Conservation (phyloP, 768 basidiomycete species). For the Dentipellis fragilis region DNA sequence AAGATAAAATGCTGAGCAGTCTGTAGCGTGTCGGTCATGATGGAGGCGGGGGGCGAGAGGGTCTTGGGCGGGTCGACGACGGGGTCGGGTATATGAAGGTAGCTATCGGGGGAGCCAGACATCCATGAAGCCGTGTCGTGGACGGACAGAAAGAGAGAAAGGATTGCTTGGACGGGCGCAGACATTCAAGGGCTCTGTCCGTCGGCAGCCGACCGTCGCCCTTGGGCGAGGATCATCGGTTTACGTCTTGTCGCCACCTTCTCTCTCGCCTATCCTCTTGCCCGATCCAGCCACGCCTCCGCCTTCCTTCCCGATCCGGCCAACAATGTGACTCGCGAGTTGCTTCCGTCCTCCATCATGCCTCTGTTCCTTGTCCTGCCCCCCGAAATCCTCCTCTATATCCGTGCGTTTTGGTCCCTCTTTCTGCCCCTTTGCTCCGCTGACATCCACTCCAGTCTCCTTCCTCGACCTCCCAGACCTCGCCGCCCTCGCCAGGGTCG, state of each 20-base stretch:
- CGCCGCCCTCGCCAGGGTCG: conserved; percentile 37
- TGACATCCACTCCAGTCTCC: conserved; percentile 35
- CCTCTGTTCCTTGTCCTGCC: not conserved
- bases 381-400: conserved; percentile 7
- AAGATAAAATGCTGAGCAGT: conserved; percentile 71
- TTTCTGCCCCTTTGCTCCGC: not conserved
- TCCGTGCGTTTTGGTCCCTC: conserved; percentile 2
- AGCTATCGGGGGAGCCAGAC: not conserved
- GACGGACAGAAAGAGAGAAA: not conserved
- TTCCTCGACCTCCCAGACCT: conserved; percentile 71
- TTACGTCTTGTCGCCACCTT: not conserved
- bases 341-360: not conserved
- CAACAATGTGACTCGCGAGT: too few relatives aligned
- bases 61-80: not conserved
- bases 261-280: not conserved
- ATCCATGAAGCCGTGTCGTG: not conserved
- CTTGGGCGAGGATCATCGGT: too few relatives aligned
- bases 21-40: conserved; percentile 36
- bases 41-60: not conserved
- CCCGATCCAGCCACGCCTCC: not conserved
- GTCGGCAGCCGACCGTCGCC: too few relatives aligned
- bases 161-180: too few relatives aligned
- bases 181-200: too few relatives aligned
- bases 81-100: not conserved
- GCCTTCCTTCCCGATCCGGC: too few relatives aligned